Conservation (phyloP, 108 stramenopile genomes). For the Pseudonitzschia pungens region DNA sequence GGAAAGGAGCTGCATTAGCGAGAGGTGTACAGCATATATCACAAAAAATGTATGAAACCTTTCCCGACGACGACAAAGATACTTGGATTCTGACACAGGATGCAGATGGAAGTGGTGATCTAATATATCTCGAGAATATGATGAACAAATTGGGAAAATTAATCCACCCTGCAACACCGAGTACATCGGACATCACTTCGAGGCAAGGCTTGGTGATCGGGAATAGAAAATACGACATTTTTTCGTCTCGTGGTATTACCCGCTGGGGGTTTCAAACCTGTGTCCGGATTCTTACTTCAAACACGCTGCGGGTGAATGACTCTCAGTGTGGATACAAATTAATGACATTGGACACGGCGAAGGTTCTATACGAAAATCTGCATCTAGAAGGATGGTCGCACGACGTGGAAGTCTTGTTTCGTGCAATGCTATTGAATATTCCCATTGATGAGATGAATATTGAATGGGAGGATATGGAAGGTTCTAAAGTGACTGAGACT, state of each 20-base stretch:
- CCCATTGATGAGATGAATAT: slow-evolving; percentile 51
- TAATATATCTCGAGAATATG: slow-evolving; percentile 56
- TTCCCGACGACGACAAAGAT: slow-evolving; percentile 4
- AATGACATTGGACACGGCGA: slow-evolving; percentile 54
- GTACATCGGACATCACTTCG: background rate
- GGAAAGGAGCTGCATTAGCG: slow-evolving; percentile 78
- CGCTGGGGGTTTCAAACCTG: slow-evolving; percentile 61
- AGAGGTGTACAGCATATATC: slow-evolving; percentile 49
- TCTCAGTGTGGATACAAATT: slow-evolving; percentile 85
- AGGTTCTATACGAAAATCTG: slow-evolving; percentile 49
- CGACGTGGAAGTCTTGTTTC: slow-evolving; percentile 80
- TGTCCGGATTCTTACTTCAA: slow-evolving; percentile 36
- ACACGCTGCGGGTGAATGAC: slow-evolving; percentile 51
- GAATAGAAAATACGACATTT: slow-evolving; percentile 36
- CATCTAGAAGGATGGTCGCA: slow-evolving; percentile 74
- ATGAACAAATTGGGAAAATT: slow-evolving; percentile 32
- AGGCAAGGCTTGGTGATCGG: slow-evolving; percentile 41
- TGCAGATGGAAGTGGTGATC: slow-evolving; percentile 82
- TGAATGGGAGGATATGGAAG: slow-evolving; percentile 73
- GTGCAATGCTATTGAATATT: slow-evolving; percentile 42
- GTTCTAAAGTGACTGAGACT: slow-evolving; percentile 68
- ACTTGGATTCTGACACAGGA: slow-evolving; percentile 58
- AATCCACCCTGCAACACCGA: slow-evolving; percentile 7
- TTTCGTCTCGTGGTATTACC: slow-evolving; percentile 30
- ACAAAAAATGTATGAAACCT: background rate